Evolutionary conservation across 768 basidiomycete genomes (phyloP).

Genomic region (Boletus vermiculosoides): DNA sequence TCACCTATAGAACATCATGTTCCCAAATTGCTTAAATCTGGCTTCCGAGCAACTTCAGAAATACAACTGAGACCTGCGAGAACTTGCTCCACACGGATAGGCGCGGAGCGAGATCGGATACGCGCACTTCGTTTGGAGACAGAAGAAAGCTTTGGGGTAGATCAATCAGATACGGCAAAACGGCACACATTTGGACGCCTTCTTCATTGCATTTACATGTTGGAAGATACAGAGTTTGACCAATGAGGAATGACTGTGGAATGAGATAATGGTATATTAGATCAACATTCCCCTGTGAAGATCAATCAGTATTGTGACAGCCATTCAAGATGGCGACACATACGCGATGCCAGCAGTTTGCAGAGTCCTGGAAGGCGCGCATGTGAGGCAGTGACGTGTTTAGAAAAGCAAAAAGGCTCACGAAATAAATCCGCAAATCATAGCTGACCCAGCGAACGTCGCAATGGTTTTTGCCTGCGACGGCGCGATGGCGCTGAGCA

Average conservation of each 20-base stretch:
- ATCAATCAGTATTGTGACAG: constrained; percentile 11
- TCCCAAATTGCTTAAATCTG: no score
- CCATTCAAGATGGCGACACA: constrained; percentile 23
- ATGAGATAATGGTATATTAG: constrained; percentile 27
- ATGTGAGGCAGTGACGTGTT: not conserved
- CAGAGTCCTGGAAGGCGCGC: constrained; percentile 37
- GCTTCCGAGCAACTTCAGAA: not conserved
- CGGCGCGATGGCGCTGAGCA: constrained; percentile 67
- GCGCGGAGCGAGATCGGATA: not conserved
- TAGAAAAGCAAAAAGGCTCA: constrained; percentile 6
- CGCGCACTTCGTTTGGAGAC: not conserved
- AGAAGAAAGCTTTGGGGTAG: not conserved
- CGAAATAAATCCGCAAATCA: constrained; percentile 70
- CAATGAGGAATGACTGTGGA: not conserved
- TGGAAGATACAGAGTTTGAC: not conserved
- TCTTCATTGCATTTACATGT: not conserved
- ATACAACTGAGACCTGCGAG: not conserved
- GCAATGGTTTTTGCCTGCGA: constrained; percentile 70
- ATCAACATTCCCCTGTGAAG: constrained; percentile 46
- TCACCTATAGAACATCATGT: not conserved
- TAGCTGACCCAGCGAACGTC: constrained; percentile 62
- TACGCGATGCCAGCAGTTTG: constrained; percentile 61
- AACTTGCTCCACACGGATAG: not conserved
- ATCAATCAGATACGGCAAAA: not conserved
- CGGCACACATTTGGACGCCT: not conserved